Evolutionary conservation across 257 asterid species (phyloP).

Genomic region (Asclepias syriaca): DNA sequence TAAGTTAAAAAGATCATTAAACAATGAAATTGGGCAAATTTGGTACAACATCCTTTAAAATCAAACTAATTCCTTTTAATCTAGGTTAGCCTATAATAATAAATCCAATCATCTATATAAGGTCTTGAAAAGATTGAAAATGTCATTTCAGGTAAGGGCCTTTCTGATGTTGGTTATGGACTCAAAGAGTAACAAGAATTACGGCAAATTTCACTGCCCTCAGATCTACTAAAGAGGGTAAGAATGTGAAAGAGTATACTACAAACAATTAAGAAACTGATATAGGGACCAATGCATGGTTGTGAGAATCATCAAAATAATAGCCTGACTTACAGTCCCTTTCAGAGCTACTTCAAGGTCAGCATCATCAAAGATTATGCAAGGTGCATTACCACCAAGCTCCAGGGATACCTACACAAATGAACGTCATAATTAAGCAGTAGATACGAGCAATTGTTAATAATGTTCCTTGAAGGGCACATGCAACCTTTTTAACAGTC

Average conservation of each 20-base stretch:
- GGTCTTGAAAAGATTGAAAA: not conserved
- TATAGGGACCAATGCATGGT: not conserved
- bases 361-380: constrained; percentile 95
- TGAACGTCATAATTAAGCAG: constrained; percentile 14
- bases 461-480: constrained; percentile 6
- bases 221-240: not conserved
- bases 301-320: not conserved
- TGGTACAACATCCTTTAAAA: not conserved
- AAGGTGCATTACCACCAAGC: constrained; percentile 99
- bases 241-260: not conserved
- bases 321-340: constrained; percentile 71
- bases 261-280: not conserved
- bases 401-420: constrained; percentile 76
- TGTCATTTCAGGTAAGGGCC: not conserved
- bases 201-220: not conserved
- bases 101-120: no score
- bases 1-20: not conserved
- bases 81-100: not conserved
- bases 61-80: not conserved
- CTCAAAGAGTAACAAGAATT: not conserved
- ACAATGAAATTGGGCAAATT: not conserved
- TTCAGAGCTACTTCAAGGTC: constrained; percentile 89
- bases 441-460: not conserved
- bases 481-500: constrained; percentile 80
- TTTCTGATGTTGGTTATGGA: not conserved